A percentile compares a stretch with the other conserved stretches of the same genome.
phyloP scores from a whole-genome alignment of 2,329 filamentous ascomycete species.

The Gaeumannomyces tritici region DNA sequence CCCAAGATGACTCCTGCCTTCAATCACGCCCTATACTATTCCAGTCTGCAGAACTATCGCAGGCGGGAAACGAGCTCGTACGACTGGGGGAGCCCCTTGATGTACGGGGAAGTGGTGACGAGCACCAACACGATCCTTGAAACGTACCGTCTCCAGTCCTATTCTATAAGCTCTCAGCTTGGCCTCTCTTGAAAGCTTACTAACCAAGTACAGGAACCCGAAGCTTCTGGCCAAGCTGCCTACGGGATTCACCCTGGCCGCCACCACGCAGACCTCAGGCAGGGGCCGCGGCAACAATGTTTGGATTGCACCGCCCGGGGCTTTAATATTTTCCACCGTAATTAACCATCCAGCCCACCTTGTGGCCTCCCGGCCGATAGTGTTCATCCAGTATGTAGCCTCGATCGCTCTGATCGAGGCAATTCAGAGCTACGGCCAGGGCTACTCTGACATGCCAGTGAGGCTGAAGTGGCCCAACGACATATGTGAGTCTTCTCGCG shows the following conservation, averaged over 20 bases:
- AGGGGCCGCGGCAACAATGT: conserved; percentile 86
- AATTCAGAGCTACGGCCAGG: conserved; percentile 67
- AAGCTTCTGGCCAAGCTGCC: conserved; percentile 67
- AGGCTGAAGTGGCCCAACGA: conserved; percentile 98
- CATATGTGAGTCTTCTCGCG: conserved; percentile 47
- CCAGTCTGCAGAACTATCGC: conserved; percentile 60
- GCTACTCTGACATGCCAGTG: conserved; percentile 67
- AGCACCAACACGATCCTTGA: conserved; percentile 91
- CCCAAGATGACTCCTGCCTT: conserved; percentile 74
- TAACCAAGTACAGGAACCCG: conserved; percentile 49
- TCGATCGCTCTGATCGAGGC: conserved; percentile 81
- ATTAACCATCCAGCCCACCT: conserved; percentile 74
- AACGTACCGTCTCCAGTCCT: conserved; percentile 44
- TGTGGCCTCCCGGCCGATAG: conserved; percentile 63
- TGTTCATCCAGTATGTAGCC: conserved; percentile 90
- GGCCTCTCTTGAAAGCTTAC: background rate
- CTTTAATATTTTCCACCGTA: conserved; percentile 79
- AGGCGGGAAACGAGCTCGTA: conserved; percentile 42
- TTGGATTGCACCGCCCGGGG: conserved; percentile 85
- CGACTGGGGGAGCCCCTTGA: conserved; percentile 64
- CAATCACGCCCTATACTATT: conserved; percentile 71
- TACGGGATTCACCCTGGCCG: conserved; percentile 77
- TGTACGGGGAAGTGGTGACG: conserved; percentile 89
- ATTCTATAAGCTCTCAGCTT: background rate
- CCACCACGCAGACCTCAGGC: conserved; percentile 79